A percentile compares a stretch with the other conserved stretches of the same genome.
phyloP scores from a whole-genome alignment of 441 rosid genomes.

The Populus hybrid region DNA sequence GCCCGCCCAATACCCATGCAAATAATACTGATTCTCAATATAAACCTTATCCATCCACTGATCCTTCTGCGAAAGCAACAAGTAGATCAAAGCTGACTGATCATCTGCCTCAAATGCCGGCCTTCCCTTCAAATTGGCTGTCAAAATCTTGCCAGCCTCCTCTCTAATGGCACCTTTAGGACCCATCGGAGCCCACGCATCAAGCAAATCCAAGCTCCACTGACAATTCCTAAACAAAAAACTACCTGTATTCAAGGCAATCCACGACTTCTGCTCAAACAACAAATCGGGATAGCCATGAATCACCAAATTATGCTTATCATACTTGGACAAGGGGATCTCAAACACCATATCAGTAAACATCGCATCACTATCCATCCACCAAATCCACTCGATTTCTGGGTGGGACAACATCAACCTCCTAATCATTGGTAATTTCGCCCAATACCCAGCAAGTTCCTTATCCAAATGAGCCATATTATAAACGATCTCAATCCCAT shows the following conservation, averaged over 20 bases:
- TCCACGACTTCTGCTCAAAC: slow-evolving; percentile 89
- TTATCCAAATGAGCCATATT: slow-evolving; percentile 95
- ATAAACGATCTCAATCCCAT: slow-evolving; percentile 93
- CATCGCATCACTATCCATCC: slow-evolving; percentile 99
- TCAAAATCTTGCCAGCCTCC: slow-evolving; percentile 87
- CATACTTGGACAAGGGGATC: slow-evolving; percentile 63
- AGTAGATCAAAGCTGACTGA: slow-evolving; percentile 90
- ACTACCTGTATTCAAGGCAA: slow-evolving; percentile 93
- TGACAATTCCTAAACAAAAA: slow-evolving; percentile 88
- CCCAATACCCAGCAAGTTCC: slow-evolving; percentile 96
- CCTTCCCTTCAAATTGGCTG: slow-evolving; percentile 81
- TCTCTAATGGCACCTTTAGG: slow-evolving; percentile 85
- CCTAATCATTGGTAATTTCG: slow-evolving; percentile 89
- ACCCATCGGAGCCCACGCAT: slow-evolving; percentile 97
- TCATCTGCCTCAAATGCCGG: slow-evolving; percentile 98
- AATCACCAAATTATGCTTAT: slow-evolving; percentile 66
- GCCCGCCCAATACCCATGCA: slow-evolving; percentile 98
- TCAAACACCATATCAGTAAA: slow-evolving; percentile 95
- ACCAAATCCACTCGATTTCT: slow-evolving; percentile 95
- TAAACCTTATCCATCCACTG: slow-evolving; percentile 90
- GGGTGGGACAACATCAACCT: slow-evolving; percentile 88
- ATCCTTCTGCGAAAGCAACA: slow-evolving; percentile 75
- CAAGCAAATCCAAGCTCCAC: slow-evolving; percentile 93
- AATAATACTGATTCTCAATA: slow-evolving; percentile 85
- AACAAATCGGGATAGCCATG: slow-evolving; percentile 89